phyloP scores from a whole-genome alignment of 139 green algal species.

The Tetradesmus lagerheimii region DNA sequence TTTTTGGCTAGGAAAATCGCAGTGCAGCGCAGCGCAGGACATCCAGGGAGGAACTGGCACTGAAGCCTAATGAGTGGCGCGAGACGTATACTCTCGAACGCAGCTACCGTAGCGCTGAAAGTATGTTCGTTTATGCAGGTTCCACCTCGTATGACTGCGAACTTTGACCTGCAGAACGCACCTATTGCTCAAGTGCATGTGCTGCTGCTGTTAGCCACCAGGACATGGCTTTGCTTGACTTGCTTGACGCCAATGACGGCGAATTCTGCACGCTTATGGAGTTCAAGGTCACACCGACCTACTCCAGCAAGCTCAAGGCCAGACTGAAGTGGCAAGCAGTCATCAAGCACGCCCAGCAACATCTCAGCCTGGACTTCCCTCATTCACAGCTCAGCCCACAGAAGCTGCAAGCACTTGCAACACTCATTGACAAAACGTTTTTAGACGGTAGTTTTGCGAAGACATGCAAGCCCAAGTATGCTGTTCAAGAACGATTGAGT shows the following conservation, averaged over 20 bases:
- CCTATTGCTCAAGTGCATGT: background rate
- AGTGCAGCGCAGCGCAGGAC: background rate
- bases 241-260: background rate
- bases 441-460: slow-evolving; percentile 2
- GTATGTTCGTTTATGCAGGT: background rate
- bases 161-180: background rate
- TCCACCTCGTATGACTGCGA: background rate
- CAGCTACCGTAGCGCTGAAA: background rate
- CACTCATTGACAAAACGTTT: slow-evolving; percentile 6
- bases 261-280: slow-evolving; percentile 23
- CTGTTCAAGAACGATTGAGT: background rate
- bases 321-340: slow-evolving; percentile 26
- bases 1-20: background rate
- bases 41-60: background rate
- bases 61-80: slow-evolving; percentile 4
- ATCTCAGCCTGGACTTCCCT: background rate
- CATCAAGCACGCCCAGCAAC: background rate
- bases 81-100: background rate
- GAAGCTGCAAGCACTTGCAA: background rate
- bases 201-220: background rate
- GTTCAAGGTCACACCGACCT: slow-evolving; percentile 27
- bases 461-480: background rate
- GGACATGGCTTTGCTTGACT: background rate
- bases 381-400: background rate
- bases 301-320: slow-evolving; percentile 8